Percentiles rank a stretch among this genome's conserved stretches.
Evolutionary conservation across 129 eudicot species (phyloP).

Genomic region (Flaveria bidentis): DNA sequence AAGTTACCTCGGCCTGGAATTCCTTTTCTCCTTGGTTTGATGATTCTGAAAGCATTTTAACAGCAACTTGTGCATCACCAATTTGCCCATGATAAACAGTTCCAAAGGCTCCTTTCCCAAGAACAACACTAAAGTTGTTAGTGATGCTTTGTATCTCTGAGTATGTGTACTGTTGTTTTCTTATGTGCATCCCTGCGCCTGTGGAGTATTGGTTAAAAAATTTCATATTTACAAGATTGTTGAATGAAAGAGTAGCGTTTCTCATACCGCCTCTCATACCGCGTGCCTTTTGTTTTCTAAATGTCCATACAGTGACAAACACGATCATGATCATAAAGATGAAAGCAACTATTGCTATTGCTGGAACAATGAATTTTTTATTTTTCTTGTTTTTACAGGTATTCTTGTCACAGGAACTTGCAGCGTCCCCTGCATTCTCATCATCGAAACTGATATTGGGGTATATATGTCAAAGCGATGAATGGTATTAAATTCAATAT

Average conservation of each 20-base stretch:
- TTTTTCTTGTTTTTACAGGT: constrained; percentile 41
- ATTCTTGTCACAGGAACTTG: constrained; percentile 33
- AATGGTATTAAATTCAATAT: not conserved
- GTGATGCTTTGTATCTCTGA: constrained; percentile 40
- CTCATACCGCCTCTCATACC: constrained; percentile 28
- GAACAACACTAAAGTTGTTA: constrained; percentile 43
- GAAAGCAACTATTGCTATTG: constrained; percentile 28
- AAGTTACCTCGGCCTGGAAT: constrained; percentile 55
- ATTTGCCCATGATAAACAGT: constrained; percentile 51
- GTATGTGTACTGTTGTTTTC: constrained; percentile 37
- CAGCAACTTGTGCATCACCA: constrained; percentile 52
- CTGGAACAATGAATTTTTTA: constrained; percentile 28
- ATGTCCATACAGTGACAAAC: constrained; percentile 19
- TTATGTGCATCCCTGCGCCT: constrained; percentile 25
- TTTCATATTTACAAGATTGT: not conserved
- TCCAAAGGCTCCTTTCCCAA: constrained; percentile 72
- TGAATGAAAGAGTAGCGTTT: constrained; percentile 25
- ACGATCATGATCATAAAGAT: constrained; percentile 28
- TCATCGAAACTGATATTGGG: constrained; percentile 27
- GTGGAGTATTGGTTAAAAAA: not conserved
- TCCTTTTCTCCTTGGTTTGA: constrained; percentile 47
- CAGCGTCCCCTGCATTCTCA: not conserved
- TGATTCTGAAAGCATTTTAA: constrained; percentile 57
- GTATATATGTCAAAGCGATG: not conserved
- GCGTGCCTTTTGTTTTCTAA: constrained; percentile 21